Percentiles rank a stretch among this genome's conserved stretches.
These are phyloP conservation scores for Debaryomycetaceae sp. DNA, from an alignment of 1,139 yeast species.

Conservation along the genomic window DNA sequence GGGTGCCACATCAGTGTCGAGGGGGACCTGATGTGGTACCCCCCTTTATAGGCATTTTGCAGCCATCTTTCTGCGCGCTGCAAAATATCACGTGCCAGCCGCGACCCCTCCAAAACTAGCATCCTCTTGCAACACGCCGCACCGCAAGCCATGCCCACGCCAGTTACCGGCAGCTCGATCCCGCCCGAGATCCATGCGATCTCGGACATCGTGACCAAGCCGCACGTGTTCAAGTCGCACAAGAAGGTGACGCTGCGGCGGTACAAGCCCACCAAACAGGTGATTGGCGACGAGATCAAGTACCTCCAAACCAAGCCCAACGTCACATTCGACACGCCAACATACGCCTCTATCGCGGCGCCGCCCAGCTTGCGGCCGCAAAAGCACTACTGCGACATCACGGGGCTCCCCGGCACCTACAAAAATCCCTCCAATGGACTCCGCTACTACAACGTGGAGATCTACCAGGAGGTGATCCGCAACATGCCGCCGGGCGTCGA, in stretches of 20 bases:
- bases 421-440: conserved; percentile 73
- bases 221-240: conserved; percentile 47
- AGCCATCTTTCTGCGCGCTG: no score
- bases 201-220: conserved; percentile 39
- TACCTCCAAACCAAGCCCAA: conserved; percentile 43
- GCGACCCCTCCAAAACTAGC: no score
- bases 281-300: conserved; percentile 72
- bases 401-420: conserved; percentile 81
- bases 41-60: no score
- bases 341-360: conserved; percentile 65
- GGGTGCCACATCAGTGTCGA: not conserved
- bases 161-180: conserved; percentile 5
- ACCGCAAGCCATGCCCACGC: no score
- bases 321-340: conserved; percentile 45
- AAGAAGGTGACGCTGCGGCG: conserved; percentile 41
- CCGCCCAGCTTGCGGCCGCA: conserved; percentile 85
- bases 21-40: no score
- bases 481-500: conserved; percentile 88
- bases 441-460: conserved; percentile 78
- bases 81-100: no score
- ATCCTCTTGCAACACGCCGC: no score
- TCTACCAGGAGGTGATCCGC: conserved; percentile 71
- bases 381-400: conserved; percentile 88
- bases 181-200: conserved; percentile 28
- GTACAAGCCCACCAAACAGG: conserved; percentile 73